Base-by-base conservation (phyloP, 2,329 filamentous ascomycete genomes). In the Phialophora expanda region DNA sequence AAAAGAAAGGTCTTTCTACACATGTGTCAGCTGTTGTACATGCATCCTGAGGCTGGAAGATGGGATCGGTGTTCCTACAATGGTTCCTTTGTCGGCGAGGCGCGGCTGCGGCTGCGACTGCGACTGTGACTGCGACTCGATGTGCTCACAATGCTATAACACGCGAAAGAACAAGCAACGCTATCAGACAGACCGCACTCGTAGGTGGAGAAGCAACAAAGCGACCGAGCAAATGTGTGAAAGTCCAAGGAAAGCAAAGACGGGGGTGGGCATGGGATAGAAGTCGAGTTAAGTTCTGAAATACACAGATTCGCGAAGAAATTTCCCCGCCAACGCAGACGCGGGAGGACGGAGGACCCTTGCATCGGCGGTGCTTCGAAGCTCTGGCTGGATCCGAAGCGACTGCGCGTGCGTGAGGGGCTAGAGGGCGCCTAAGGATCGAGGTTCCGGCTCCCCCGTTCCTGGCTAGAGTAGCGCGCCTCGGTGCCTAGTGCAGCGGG, bases 381-480 rank as follows among this genome's bases (percentile, higher is more conserved):
- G 57, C 24, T 24, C 17, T 51, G 56, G 26, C 17, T 51, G 56
- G 26, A 51, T 30, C 58, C 46, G 28, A 51, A 54, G 58, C 58
- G 58, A 51, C 58, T 38, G 48, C 48, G 48, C 20, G 34, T 41
- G 48, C 30, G 22, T 51, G 58, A 53, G 46, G 58, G 48, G n/a
- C 32, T 22, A 32, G 34, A 24, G 14, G n/a, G 20, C 14, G 50
- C 11, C 34, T 53, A 65, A n/a, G 38, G 38, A 44, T 20, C 38
- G 38, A 8, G 17, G 17, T 44, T n/a, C 51, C 66, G 56, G 63
- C 26, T 32, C 46, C 64, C 64, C 59, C 63, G 66, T 68, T 58
- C 66, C 66, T 68, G 66, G 38, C 64, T 66, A 66, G 58, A 44
- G 59, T 68, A 68, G 66, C 61, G 66, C 50, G 60, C 41, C 44